phyloP scores from a whole-genome alignment of 2,329 filamentous ascomycete genomes.

The Capronia epimyces region DNA sequence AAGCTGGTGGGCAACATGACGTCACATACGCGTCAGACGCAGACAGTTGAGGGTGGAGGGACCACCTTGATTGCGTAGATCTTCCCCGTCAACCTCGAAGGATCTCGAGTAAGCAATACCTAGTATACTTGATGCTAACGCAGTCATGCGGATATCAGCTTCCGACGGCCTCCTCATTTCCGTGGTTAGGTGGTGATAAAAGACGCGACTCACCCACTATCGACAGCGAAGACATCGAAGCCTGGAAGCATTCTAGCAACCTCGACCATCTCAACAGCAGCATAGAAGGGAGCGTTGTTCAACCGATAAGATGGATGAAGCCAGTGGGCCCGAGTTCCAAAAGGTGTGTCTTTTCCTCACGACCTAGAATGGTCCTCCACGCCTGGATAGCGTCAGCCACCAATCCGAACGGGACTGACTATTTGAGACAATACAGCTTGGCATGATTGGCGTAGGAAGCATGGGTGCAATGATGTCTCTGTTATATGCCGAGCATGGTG shows the following conservation, averaged over 20 bases:
- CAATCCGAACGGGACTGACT: neutral
- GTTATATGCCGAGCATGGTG: constrained; percentile 52
- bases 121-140: neutral
- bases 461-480: constrained; percentile 59
- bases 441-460: constrained; percentile 46
- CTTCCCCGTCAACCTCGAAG: neutral
- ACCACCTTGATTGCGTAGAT: neutral
- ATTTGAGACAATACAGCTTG: constrained; percentile 15
- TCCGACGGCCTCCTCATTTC: neutral
- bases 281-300: neutral
- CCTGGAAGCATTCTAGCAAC: neutral
- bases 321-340: constrained; percentile 11
- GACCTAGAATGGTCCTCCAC: neutral
- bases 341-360: constrained; percentile 4
- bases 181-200: neutral
- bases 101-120: neutral
- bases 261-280: neutral
- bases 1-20: neutral
- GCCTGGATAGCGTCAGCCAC: neutral
- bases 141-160: neutral
- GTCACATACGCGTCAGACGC: constrained; percentile 12
- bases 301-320: constrained; percentile 5
- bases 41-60: neutral
- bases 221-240: neutral
- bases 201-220: neutral